Base-by-base conservation (phyloP, 257 asterid genomes). In the Solanum appendiculatum region DNA sequence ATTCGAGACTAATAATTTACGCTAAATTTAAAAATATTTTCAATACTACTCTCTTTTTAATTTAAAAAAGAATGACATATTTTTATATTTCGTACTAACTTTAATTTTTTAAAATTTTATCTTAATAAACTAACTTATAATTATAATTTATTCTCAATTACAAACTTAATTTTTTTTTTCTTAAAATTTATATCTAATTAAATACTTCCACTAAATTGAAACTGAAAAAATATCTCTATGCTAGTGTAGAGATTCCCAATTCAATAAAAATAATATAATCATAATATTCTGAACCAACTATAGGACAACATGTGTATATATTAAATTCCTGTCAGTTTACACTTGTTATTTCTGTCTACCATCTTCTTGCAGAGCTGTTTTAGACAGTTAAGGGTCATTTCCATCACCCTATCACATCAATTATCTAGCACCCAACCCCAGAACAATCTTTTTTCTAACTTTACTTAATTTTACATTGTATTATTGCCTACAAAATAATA, bases 11-110 rank as follows among this genome's bases (percentile, higher is more conserved):
- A 54, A 54, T 54, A 7, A 54, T 20, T 18, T 6, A 2, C 0
- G 2, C 2, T 2, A 20, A 6, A 4, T 54, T 54, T 23, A 54
- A 6, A 4, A 18, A 1, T 20, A 4, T 2, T 54, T 54, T 54
- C 5, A 20, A 54, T 54, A 54, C 4, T 54, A 18, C 1, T 54
- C 25, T 54, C 23, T 51, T 54, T 18, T 54, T 7, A 54, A 5
- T 54, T 20, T 7, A 54, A 54, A 54, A 13, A 9, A 56, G 20
- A 21, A 56, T 7, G 5, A 7, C 64, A 7, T 56, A 54, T 56
- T 20, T 7, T 21, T 20, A 18, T 7, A 56, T 56, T 20, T 7
- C 0, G 3, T 3, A 56, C 1, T 25, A 60, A 0, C 0, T 60
- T 60, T 60, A 21, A 9, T 1, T 48, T 11, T 63, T 5, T 11